Base-by-base conservation (phyloP, 2,329 filamentous ascomycete genomes). In the Phialocephala sp. region DNA sequence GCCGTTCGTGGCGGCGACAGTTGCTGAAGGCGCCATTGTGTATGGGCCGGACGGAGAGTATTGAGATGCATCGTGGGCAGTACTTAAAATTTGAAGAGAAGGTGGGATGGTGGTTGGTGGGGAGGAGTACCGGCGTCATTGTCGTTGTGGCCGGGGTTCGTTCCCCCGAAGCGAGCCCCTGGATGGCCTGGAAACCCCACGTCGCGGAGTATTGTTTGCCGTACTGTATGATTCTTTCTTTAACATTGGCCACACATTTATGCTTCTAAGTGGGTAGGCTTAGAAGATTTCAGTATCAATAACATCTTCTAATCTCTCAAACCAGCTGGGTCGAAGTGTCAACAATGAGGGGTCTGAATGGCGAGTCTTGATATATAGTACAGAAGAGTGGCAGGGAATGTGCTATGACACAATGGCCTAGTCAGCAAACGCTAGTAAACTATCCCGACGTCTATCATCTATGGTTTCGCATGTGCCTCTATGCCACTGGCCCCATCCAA, bases 1-100 rank as follows among this genome's bases (percentile, higher is more conserved):
- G 41, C 58, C 58, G 12, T 50, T 32, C 35, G 58, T 35, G 6
- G 39, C 43, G 18, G 22, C 14, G 41, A 60, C 24, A 20, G 58
- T 50, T 54, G 50, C 50, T 18, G 50, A 54, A 18, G 50, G 50
- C 8, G 58, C 41, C 58, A 60, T 60, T 47, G 22, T 15, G 50
- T 32, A 4, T 58, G 64, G 6, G 59, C 47, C 14, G 4, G 27
- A 47, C 45, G 2, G 22, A 56, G 11, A 14, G 55, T 27, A 39
- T 37, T 47, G 9, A 55, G 60, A 24, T 43, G 56, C 64, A 66
- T 66, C 27, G 43, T 66, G 37, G 56, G 20, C n/a, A n/a, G n/a
- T 50, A 27, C 35, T 35, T 36, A 18, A 2, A 6, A 32, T 9
- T 35, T n/a, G n/a, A 24, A 20, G n/a, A 20, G 22, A 8, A 2